Evolutionary conservation across 441 rosid genomes (phyloP).

Genomic region (Pelargonium citronellum): DNA sequence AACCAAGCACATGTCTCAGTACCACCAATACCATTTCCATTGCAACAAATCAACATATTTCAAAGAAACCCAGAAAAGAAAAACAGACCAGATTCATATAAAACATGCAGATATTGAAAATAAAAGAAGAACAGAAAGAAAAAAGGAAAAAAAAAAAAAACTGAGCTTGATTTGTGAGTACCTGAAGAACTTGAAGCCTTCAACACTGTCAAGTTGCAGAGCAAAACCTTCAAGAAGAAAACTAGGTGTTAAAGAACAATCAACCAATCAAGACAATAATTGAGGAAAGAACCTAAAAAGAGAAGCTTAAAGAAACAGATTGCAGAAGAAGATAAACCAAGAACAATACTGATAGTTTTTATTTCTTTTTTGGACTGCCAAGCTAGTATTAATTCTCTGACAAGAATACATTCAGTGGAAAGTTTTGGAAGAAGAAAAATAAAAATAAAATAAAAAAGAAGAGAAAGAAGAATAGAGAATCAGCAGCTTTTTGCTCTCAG

Average conservation of each 20-base stretch:
- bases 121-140: conserved; percentile 5
- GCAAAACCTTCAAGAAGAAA: conserved; percentile 9
- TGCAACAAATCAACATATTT: no score
- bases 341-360: conserved; percentile 13
- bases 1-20: no score
- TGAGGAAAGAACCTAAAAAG: conserved; percentile 3
- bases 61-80: background rate
- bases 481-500: background rate
- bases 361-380: conserved; percentile 10
- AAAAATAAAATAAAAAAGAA: background rate
- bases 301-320: conserved; percentile 5
- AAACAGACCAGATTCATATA: background rate
- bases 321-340: conserved; percentile 14
- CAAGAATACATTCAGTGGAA: conserved; percentile 12
- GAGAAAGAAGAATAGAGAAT: conserved; percentile 11
- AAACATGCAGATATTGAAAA: background rate
- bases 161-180: conserved; percentile 18
- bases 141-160: background rate
- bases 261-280: conserved; percentile 19
- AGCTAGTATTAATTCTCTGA: conserved; percentile 20
- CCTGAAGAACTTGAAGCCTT: conserved; percentile 27
- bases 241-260: conserved; percentile 14
- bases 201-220: conserved; percentile 18
- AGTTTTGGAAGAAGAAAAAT: background rate
- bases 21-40: no score